Base-by-base conservation (phyloP, 371 early-diverging fungal genomes). In the Lichtheimia hyalospora region DNA sequence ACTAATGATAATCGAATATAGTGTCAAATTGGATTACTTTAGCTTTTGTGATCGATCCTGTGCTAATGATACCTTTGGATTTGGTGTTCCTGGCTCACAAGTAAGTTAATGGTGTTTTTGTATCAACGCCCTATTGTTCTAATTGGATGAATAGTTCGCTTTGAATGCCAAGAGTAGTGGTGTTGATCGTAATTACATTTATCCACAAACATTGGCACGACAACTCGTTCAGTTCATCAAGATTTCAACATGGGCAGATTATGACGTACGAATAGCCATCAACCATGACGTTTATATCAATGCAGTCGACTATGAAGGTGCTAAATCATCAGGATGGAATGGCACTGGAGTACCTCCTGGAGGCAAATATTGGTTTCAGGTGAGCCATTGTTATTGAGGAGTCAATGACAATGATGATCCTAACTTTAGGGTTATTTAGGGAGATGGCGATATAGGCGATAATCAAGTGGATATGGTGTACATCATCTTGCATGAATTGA, bases 161-260 rank as follows among this genome's bases (percentile, higher is more conserved):
- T 21, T 46, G 46, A 46, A 46, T 46, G 46, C 46, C 18, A n/a
- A 46, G 46, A 46, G 46, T 10, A 46, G 46, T 28, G 77, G 75
- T 13, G 73, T 70, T n/a, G 80, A 79, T 57, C 49, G 70, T 16
- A 77, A 77, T 51, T 73, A 75, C 57, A 64, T 75, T 16, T 75
- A 80, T 43, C 81, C 81, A 1, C 81, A 80, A 57, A 71, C 77
- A 3, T 54, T 80, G n/a, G 81, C 75, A 0, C 76, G 74, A 49
- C 81, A 80, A 54, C 49, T 80, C 5, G 72, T 69, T 8, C 74
- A 72, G 8, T 75, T 70, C 24, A 75, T 64, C 21, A 68, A 66
- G 16, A 70, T 69, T 0, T 64, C 70, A 0, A 66, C 68, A 7
- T 77, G 81, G 74, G 62, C 69, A 12, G 62, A 67, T 10, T 66